Base-by-base conservation (phyloP, 805 yeast genomes). In the Brettanomyces nanus region DNA sequence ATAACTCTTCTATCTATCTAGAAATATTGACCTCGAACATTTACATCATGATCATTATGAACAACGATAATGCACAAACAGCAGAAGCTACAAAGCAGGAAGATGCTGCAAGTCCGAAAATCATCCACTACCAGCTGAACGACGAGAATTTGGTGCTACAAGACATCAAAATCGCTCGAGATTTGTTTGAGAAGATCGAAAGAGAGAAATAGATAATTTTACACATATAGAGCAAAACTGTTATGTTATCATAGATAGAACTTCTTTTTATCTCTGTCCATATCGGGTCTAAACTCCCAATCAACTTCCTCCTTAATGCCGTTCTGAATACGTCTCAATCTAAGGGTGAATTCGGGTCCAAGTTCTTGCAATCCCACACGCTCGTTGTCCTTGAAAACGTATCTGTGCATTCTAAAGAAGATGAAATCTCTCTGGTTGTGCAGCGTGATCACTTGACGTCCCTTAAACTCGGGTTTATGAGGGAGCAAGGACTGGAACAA, bases 391-490 rank as follows among this genome's bases (percentile, higher is more conserved):
- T 75, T 72, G 64, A 92, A 92, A 1, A 86, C 67, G 52, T 92
- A 92, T 52, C 98, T 74, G 56, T 92, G 98, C 63, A 97, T 77
- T 64, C 98, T 75, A 70, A 92, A 90, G 53, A 92, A 92, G 31
- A 92, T 84, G 58, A 72, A 92, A 59, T 92, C 98, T 68, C 98
- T 73, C 59, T 92, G 98, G 58, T 92, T 92, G 59, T 92, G 98
- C 55, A 92, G 63, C 1, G 98, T 92, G 21, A 92, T 81, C 32
- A 86, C 98, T 58, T 92, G 97, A 52, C 98, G 74, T 21, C 98
- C 98, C 58, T 84, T 83, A 49, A 92, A 75, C 54, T 92, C 97
- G 1, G 98, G 98, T 43, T 75, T 73, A 43, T 84, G 89, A 7
- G 98, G 98, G 62, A 90, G 86, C 30, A 92, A 66, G 1, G 95